Percentiles rank a stretch among this genome's conserved stretches.
These are phyloP conservation scores for Botrytis galanthina DNA, from an alignment of 2,329 filamentous ascomycete genomes.

Conservation along the genomic window DNA sequence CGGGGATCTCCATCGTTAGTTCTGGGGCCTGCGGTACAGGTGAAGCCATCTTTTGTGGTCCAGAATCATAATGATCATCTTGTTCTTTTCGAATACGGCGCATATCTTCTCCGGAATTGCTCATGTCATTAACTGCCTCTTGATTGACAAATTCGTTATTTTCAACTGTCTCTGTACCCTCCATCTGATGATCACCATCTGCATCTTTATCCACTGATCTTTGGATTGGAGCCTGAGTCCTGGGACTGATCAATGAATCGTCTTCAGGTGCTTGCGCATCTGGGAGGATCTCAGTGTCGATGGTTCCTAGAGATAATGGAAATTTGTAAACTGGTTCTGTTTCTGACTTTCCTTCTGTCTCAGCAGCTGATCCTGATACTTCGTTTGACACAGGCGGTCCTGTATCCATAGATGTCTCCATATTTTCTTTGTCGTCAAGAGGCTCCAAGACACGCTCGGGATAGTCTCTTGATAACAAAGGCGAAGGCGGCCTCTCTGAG, in stretches of 20 bases:
- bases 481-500: not conserved
- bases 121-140: not conserved
- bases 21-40: constrained; percentile 13
- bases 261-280: constrained; percentile 12
- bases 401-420: no score
- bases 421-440: not conserved
- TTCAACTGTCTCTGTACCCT: not conserved
- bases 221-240: not conserved
- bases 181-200: constrained; percentile 5
- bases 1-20: constrained; percentile 20
- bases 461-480: not conserved
- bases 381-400: not conserved
- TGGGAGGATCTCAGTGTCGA: constrained; percentile 11
- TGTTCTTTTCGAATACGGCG: not conserved
- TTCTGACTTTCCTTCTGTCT: not conserved
- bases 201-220: not conserved
- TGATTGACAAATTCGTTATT: not conserved
- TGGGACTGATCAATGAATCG: constrained; percentile 14
- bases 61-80: not conserved
- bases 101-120: not conserved
- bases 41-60: not conserved
- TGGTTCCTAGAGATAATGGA: not conserved
- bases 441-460: not conserved
- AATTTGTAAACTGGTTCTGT: not conserved
- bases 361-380: not conserved